Conservation (phyloP, 2,329 filamentous ascomycete genomes). For the Pleoardoris graminearum region DNA sequence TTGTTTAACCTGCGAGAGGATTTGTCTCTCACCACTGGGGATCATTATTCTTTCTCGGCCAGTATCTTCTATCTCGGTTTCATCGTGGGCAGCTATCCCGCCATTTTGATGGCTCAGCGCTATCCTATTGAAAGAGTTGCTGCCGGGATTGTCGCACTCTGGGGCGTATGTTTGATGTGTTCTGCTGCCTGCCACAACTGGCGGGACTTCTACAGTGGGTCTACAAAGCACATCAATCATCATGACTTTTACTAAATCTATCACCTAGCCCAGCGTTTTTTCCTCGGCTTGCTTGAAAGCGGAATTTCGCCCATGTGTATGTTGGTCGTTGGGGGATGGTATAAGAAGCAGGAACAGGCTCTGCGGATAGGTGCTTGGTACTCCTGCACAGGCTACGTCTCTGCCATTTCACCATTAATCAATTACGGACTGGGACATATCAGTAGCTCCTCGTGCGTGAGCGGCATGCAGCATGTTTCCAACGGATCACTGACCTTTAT, state of each 20-base stretch:
- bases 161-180: slow-evolving; percentile 54
- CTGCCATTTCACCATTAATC: slow-evolving; percentile 30
- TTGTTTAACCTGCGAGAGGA: slow-evolving; percentile 36
- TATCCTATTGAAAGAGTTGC: slow-evolving; percentile 54
- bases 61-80: slow-evolving; percentile 54
- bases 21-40: slow-evolving; percentile 41
- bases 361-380: slow-evolving; percentile 67
- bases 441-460: slow-evolving; percentile 12
- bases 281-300: slow-evolving; percentile 60
- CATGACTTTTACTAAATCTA: background rate
- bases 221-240: too few species aligned
- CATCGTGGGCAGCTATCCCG: slow-evolving; percentile 54
- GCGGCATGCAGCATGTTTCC: too few species aligned
- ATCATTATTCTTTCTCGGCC: slow-evolving; percentile 51
- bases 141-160: slow-evolving; percentile 46
- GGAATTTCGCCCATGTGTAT: slow-evolving; percentile 60
- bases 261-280: slow-evolving; percentile 50
- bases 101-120: slow-evolving; percentile 49
- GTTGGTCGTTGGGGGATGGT: slow-evolving; percentile 60
- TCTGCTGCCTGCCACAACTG: slow-evolving; percentile 55
- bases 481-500: background rate
- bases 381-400: slow-evolving; percentile 53
- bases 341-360: slow-evolving; percentile 62
- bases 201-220: slow-evolving; percentile 48
- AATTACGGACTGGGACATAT: slow-evolving; percentile 41